phyloP scores from a whole-genome alignment of 768 basidiomycete species.

The Russula brevipes region DNA sequence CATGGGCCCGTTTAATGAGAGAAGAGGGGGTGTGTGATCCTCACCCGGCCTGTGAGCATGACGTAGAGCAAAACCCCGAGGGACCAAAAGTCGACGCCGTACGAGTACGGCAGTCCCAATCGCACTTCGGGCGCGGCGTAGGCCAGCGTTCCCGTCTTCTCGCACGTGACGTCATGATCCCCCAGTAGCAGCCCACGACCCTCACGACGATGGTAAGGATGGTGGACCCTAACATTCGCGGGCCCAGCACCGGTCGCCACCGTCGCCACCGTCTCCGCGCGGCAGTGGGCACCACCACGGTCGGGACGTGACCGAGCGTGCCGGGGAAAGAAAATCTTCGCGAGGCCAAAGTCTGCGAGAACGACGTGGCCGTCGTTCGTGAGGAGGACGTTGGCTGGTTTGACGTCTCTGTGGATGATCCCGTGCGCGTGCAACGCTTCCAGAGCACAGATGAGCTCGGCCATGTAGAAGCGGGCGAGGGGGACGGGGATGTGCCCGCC shows the following conservation, averaged over 20 bases:
- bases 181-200: not conserved
- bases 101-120: slow-evolving; percentile 20
- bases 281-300: not conserved
- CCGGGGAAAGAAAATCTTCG: slow-evolving; percentile 18
- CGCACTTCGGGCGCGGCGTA: slow-evolving; percentile 25
- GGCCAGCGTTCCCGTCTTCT: slow-evolving; percentile 20
- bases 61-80: slow-evolving; percentile 23
- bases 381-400: slow-evolving; percentile 36
- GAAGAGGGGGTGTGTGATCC: not conserved
- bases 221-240: slow-evolving; percentile 10
- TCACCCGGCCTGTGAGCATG: slow-evolving; percentile 25
- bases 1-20: too few species aligned
- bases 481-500: slow-evolving; percentile 13
- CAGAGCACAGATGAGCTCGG: slow-evolving; percentile 23
- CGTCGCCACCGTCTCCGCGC: not conserved
- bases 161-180: slow-evolving; percentile 9
- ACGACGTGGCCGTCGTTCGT: slow-evolving; percentile 15
- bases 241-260: not conserved
- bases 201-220: slow-evolving; percentile 6
- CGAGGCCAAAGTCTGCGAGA: slow-evolving; percentile 26
- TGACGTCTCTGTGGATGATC: slow-evolving; percentile 47
- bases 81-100: slow-evolving; percentile 26
- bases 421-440: slow-evolving; percentile 37
- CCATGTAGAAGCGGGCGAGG: slow-evolving; percentile 22
- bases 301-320: not conserved